phyloP scores from a whole-genome alignment of 768 basidiomycete species.

The Panaeolus cyanescens region DNA sequence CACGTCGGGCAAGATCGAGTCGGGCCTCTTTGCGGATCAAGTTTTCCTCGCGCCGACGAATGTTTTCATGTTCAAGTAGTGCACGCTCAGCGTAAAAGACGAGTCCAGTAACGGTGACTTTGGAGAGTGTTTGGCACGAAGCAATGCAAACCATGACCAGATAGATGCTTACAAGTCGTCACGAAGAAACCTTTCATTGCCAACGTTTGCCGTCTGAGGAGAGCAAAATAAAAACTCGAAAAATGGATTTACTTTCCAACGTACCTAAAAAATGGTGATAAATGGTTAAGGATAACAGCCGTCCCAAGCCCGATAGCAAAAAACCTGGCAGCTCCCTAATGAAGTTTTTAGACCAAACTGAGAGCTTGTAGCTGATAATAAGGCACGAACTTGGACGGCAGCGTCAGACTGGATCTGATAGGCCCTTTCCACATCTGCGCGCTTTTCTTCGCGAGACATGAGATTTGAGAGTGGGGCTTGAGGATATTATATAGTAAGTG shows the following conservation, averaged over 20 bases:
- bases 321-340: conserved; percentile 55
- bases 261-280: conserved; percentile 77
- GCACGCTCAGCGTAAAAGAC: conserved; percentile 78
- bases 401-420: conserved; percentile 61
- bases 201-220: conserved; percentile 70
- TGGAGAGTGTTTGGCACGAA: neutral
- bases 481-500: no score
- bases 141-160: conserved; percentile 12
- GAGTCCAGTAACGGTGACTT: conserved; percentile 67
- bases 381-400: conserved; percentile 50
- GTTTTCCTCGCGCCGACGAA: conserved; percentile 68
- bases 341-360: conserved; percentile 8
- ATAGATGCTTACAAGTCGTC: conserved; percentile 58
- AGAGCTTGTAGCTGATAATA: conserved; percentile 9
- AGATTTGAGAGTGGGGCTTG: neutral
- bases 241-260: neutral
- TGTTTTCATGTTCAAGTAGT: conserved; percentile 68
- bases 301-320: conserved; percentile 60
- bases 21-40: conserved; percentile 72
- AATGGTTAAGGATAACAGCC: conserved; percentile 62
- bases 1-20: conserved; percentile 71
- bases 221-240: neutral
- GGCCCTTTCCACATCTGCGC: conserved; percentile 59
- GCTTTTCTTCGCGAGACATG: conserved; percentile 42
- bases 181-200: conserved; percentile 82